Base-by-base conservation (phyloP, 2,329 filamentous ascomycete genomes). In the Akanthomyces lecanii region DNA sequence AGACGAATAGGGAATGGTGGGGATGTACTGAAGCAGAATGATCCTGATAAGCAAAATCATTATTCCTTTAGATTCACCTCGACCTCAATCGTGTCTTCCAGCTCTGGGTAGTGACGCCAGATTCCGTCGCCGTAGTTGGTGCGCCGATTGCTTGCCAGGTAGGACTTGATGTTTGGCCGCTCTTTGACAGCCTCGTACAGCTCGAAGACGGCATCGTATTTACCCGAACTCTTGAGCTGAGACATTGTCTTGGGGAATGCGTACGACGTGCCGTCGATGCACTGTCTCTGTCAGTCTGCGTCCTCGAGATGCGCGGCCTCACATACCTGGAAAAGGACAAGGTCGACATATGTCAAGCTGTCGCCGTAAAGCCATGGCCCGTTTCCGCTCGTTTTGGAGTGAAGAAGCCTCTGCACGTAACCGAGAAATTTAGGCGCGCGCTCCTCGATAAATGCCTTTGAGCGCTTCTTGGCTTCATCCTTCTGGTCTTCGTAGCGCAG, bases 401-500 rank as follows among this genome's bases (percentile, higher is more conserved):
- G 69, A 8, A 94, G 71, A 21, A 89, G 82, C 1, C 87, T 78
- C 77, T 92, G 84, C 67, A 91, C 89, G 73, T 89, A 92, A 2
- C 75, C 80, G 25, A 93, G 74, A 70, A 87, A 92, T 76, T 91
- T 92, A 21, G 90, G 89, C 38, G 93, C 77, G 1, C 90, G 79
- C 50, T 78, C 81, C 61, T 81, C 75, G 10, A 86, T 77, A 63
- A 87, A 91, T 62, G 86, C 80, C 48, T 77, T 77, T 10, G 84
- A 80, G 65, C 80, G 83, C 64, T 78, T 79, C 70, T 86, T 75
- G 18, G 86, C 80, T 71, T 91, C 90, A 0, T 80, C 77, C 72
- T 88, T 91, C 75, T 94, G 90, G 30, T 92, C 88, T 70, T 92
- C 89, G 69, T 92, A 94, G 72, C 87, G 89, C 5, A 82, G 71